These are phyloP conservation scores for Mayamaea pseudoterrestris DNA, from an alignment of 108 stramenopile genomes.

Conservation along the genomic window DNA sequence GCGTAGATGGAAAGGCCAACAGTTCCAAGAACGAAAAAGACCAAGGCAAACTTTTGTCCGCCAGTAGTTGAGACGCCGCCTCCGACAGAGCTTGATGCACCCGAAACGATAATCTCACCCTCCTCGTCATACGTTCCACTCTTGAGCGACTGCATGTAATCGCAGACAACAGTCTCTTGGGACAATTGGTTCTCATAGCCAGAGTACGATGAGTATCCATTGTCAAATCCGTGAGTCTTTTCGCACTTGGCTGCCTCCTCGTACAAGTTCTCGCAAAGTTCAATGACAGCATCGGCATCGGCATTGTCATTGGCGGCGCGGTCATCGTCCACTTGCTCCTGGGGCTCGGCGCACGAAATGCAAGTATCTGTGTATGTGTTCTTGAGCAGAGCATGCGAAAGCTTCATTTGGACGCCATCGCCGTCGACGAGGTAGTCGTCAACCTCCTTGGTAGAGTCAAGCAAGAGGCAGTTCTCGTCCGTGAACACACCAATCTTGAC, in stretches of 20 bases:
- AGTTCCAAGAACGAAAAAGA: constrained; percentile 75
- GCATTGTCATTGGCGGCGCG: constrained; percentile 21
- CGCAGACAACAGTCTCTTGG: constrained; percentile 64
- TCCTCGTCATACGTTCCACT: constrained; percentile 38
- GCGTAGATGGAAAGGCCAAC: constrained; percentile 73
- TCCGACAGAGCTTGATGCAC: constrained; percentile 25
- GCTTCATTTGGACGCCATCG: constrained; percentile 44
- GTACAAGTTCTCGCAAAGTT: constrained; percentile 64
- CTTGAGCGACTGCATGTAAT: constrained; percentile 36
- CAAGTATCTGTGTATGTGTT: constrained; percentile 52
- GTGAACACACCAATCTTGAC: constrained; percentile 83
- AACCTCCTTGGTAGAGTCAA: constrained; percentile 45
- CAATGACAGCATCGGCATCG: constrained; percentile 24
- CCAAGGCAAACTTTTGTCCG: constrained; percentile 77
- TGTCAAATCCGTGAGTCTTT: constrained; percentile 51
- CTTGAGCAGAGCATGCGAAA: constrained; percentile 77
- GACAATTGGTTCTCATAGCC: constrained; percentile 55
- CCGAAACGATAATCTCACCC: constrained; percentile 41
- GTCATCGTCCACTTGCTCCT: constrained; percentile 12
- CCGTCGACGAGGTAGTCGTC: constrained; percentile 52
- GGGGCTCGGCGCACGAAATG: constrained; percentile 41
- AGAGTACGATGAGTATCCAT: constrained; percentile 23
- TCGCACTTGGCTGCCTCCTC: constrained; percentile 77
- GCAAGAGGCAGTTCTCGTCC: constrained; percentile 52
- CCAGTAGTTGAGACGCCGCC: constrained; percentile 47